phyloP scores from a whole-genome alignment of 1,284 basidiomycete species.

The Malassezia dermatis region DNA sequence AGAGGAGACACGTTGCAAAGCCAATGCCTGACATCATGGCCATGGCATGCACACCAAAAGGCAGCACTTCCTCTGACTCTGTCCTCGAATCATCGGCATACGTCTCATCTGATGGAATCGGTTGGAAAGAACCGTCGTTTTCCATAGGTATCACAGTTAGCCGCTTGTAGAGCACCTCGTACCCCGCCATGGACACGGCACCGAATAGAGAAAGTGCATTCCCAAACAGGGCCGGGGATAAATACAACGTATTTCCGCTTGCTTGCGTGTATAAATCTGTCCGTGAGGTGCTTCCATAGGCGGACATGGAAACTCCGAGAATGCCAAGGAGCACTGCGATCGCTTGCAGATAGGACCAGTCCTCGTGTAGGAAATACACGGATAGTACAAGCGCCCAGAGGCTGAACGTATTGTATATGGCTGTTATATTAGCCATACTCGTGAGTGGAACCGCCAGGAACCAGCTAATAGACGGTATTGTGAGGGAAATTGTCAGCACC shows the following conservation, averaged over 20 bases:
- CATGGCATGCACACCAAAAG: conserved; percentile 44
- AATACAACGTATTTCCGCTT: not conserved
- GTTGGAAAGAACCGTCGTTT: not conserved
- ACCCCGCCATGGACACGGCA: conserved; percentile 44
- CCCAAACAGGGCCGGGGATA: conserved; percentile 31
- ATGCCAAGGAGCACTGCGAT: conserved; percentile 37
- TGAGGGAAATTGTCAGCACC: conserved; percentile 38
- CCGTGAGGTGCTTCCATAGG: conserved; percentile 24
- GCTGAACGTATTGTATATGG: conserved; percentile 47
- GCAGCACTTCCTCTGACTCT: conserved; percentile 18
- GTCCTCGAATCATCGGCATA: not conserved
- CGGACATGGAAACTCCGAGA: conserved; percentile 37
- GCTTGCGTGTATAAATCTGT: not conserved
- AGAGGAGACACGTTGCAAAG: conserved; percentile 23
- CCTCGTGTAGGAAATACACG: conserved; percentile 42
- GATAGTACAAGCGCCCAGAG: conserved; percentile 46
- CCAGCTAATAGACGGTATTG: conserved; percentile 43
- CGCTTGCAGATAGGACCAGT: conserved; percentile 38
- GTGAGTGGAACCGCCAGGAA: conserved; percentile 44
- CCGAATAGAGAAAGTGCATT: conserved; percentile 36
- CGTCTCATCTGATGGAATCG: not conserved
- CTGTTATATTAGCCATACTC: conserved; percentile 45
- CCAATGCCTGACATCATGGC: conserved; percentile 46
- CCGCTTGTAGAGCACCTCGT: conserved; percentile 44
- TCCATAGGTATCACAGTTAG: conserved; percentile 30